Evolutionary conservation across 257 asterid species (phyloP).

Genomic region (Coffea canephora): DNA sequence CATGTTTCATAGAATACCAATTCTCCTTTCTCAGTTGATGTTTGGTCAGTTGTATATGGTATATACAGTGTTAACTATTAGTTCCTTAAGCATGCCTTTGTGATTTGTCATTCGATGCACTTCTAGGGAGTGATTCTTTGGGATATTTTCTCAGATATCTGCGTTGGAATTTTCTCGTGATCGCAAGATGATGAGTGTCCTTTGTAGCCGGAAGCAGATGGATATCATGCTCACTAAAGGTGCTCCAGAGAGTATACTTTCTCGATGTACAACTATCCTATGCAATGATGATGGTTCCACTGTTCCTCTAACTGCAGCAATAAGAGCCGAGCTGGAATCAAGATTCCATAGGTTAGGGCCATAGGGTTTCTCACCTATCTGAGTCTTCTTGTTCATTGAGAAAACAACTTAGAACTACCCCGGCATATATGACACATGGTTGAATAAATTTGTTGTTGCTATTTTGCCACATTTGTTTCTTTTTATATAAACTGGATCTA

Average conservation of each 20-base stretch:
- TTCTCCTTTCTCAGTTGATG: not conserved
- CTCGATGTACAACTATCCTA: conserved; percentile 81
- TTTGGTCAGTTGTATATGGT: not conserved
- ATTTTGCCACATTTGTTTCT: not conserved
- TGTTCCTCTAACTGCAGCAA: conserved; percentile 64
- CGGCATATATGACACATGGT: not conserved
- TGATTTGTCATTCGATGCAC: not conserved
- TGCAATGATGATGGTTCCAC: conserved; percentile 93
- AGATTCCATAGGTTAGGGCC: conserved; percentile 62
- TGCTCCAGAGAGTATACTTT: conserved; percentile 95
- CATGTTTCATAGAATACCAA: not conserved
- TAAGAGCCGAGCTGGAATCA: conserved; percentile 76
- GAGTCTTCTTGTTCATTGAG: not conserved
- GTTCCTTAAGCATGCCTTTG: not conserved
- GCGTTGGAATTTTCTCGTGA: conserved; percentile 95
- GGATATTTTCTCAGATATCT: conserved; percentile 59
- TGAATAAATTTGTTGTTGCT: not conserved
- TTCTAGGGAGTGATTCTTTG: conserved; percentile 17
- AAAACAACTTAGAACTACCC: not conserved
- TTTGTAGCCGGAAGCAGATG: conserved; percentile 88
- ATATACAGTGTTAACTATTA: not conserved
- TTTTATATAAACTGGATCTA: not conserved
- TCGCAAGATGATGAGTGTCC: conserved; percentile 99
- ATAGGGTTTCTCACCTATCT: conserved; percentile 5
- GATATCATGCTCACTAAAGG: conserved; percentile 97